Conservation (phyloP, 2,329 filamentous ascomycete genomes). For the Nemania sp. region DNA sequence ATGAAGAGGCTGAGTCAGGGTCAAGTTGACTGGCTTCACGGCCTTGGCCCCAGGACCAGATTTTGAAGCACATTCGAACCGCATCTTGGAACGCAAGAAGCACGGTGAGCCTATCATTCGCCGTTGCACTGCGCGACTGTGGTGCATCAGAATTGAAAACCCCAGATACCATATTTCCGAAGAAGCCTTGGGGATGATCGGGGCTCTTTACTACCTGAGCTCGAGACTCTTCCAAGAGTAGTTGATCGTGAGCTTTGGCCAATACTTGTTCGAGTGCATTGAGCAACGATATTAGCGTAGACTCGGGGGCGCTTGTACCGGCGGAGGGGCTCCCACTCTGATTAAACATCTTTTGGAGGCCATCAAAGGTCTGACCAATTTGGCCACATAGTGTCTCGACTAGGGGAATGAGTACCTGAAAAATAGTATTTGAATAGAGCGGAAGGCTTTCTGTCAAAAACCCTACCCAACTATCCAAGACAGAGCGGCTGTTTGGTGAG, state of each 20-base stretch:
- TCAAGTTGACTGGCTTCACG: conserved; percentile 71
- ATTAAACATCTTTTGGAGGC: conserved; percentile 74
- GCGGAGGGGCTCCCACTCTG: conserved; percentile 49
- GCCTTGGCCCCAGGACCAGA: conserved; percentile 92
- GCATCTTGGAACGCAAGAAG: conserved; percentile 97
- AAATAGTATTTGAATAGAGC: conserved; percentile 85
- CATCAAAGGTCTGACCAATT: conserved; percentile 77
- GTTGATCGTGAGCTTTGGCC: conserved; percentile 84
- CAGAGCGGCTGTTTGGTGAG: conserved; percentile 76
- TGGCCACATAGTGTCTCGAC: conserved; percentile 90
- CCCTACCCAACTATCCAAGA: conserved; percentile 91
- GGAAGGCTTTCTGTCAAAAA: conserved; percentile 88
- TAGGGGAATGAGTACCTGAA: conserved; percentile 89
- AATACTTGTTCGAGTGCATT: conserved; percentile 93
- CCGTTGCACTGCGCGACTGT: conserved; percentile 84
- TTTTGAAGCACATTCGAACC: conserved; percentile 88
- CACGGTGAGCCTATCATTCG: conserved; percentile 93
- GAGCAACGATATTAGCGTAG: conserved; percentile 85
- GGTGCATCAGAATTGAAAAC: conserved; percentile 84
- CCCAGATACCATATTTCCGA: conserved; percentile 93
- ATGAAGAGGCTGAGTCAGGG: conserved; percentile 78
- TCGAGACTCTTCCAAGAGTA: conserved; percentile 80
- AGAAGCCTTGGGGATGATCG: conserved; percentile 87
- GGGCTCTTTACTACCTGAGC: conserved; percentile 78
- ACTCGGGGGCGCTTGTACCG: conserved; percentile 67